phyloP scores from a whole-genome alignment of 495 filamentous ascomycete species.

The Oleoguttula mirabilis region DNA sequence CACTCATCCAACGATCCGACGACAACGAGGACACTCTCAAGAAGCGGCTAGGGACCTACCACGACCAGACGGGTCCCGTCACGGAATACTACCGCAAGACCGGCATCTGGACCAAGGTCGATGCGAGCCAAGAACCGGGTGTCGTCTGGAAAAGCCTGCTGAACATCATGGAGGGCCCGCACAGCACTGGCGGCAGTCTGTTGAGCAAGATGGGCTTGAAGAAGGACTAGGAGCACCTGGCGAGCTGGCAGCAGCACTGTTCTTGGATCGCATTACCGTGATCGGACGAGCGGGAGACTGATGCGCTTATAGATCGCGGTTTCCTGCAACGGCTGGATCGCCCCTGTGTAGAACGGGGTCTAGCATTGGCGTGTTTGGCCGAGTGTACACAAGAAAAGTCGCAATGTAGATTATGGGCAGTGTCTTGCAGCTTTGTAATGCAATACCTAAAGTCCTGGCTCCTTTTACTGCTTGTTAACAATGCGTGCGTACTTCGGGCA shows the following conservation, averaged over 20 bases:
- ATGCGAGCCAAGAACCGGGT: constrained; percentile 92
- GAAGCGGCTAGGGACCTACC: constrained; percentile 90
- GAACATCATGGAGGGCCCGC: constrained; percentile 56
- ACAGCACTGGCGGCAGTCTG: constrained; percentile 27
- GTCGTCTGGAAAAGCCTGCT: constrained; percentile 90
- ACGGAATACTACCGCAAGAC: constrained; percentile 93
- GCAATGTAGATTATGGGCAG: constrained; percentile 11
- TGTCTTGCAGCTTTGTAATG: not conserved
- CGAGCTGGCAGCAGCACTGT: too few relatives aligned
- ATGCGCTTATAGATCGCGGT: too few relatives aligned
- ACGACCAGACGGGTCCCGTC: constrained; percentile 85
- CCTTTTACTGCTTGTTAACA: not conserved
- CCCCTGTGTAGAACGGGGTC: too few relatives aligned
- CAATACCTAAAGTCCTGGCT: constrained; percentile 1
- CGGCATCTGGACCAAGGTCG: constrained; percentile 90
- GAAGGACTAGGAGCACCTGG: constrained; percentile 18
- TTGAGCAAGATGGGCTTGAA: constrained; percentile 38
- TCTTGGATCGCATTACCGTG: too few relatives aligned
- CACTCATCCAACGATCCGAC: constrained; percentile 87
- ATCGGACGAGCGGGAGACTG: too few relatives aligned
- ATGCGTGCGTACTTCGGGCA: not conserved
- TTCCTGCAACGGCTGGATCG: too few relatives aligned
- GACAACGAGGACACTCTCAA: constrained; percentile 96
- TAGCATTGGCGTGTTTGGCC: too few relatives aligned
- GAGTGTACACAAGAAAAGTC: constrained; percentile 1